Base-by-base conservation (phyloP, 805 yeast species). In the Scheffersomyces amazonensis region DNA sequence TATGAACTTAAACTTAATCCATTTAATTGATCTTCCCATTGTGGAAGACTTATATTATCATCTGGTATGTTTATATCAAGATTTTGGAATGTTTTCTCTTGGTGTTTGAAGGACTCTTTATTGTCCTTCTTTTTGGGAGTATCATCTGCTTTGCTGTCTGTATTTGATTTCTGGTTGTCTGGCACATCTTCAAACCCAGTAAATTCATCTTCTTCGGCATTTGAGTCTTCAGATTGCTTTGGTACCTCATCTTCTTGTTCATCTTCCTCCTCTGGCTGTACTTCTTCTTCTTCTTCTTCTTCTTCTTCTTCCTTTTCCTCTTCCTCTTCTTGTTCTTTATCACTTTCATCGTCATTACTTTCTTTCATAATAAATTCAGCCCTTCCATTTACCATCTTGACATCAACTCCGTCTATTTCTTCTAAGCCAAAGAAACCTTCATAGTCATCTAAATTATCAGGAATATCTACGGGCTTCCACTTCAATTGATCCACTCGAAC, bases 371-470 rank as follows among this genome's bases (percentile, higher is more conserved):
- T 48, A 51, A 83, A 84, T 37, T 76, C 75, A 0, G 83, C 80
- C 35, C 69, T 64, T 11, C 96, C 96, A 44, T 86, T 69, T 2
- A 79, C 76, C 38, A 81, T 71, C 42, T 85, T 79, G 5, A 91
- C 90, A 52, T 76, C 90, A 23, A 91, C 97, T 31, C 96, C 97
- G 40, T 88, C 96, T 35, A 93, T 73, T 57, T 91, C 98, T 58
- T 91, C 99, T 24, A 93, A 66, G 0, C 97, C 99, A 57, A 81
- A 88, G 51, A 90, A 83, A 0, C 96, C 96, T 47, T 86, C 90
- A 54, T 84, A 87, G 59, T 88, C 96, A 43, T 81, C 96, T 35
- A 87, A 62, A 18, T 87, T 81, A 46, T 87, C 91, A 4, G 95
- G 91, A 36, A 90, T 75, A 2, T 81, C 84, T 6, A 90, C 95